phyloP scores from a whole-genome alignment of 495 filamentous ascomycete genomes.

The Penicillium lividum region DNA sequence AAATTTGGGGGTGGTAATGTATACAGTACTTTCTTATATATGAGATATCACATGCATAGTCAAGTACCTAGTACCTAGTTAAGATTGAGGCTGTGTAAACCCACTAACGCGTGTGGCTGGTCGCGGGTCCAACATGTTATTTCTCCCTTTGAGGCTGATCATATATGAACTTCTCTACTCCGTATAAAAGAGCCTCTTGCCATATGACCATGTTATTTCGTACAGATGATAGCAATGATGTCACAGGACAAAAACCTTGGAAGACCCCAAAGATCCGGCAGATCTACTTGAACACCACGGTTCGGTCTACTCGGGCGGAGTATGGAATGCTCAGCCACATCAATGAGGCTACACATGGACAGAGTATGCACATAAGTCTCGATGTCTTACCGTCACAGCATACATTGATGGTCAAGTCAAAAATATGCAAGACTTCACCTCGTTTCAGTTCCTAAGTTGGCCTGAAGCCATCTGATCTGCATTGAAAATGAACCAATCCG shows the following conservation, averaged over 20 bases:
- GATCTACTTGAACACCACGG: constrained; percentile 3
- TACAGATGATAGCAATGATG: constrained; percentile 1
- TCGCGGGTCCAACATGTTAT: constrained; percentile 24
- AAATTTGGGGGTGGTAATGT: constrained; percentile 5
- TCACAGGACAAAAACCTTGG: background rate
- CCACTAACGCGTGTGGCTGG: constrained; percentile 34
- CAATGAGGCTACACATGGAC: background rate
- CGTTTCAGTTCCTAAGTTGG: background rate
- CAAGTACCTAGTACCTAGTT: constrained; percentile 17
- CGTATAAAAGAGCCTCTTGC: background rate
- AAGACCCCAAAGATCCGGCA: constrained; percentile 2
- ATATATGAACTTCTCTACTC: background rate
- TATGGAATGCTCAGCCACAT: too few species aligned
- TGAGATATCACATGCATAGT: background rate
- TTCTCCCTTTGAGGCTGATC: constrained; percentile 12
- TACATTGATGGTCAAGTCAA: background rate
- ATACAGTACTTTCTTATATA: constrained; percentile 6
- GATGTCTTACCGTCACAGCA: background rate
- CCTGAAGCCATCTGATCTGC: background rate
- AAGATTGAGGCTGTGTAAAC: constrained; percentile 41
- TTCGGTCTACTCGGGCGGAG: background rate
- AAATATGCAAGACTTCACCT: background rate
- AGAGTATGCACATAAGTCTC: background rate
- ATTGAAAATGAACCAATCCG: background rate
- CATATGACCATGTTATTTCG: background rate